Conservation (phyloP, 805 yeast genomes). For the Sporopachydermia lactativora region DNA sequence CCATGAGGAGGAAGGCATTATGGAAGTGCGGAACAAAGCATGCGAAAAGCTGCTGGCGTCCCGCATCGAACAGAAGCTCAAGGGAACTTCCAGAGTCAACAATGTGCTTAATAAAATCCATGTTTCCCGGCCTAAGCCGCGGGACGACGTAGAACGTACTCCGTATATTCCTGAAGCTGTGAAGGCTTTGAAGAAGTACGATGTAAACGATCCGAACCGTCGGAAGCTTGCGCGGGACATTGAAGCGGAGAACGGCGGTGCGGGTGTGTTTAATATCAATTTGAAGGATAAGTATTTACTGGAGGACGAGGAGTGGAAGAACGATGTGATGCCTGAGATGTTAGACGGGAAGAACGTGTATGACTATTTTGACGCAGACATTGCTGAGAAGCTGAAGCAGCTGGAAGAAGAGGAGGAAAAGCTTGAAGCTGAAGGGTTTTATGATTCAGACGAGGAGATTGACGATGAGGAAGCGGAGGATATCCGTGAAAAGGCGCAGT, state of each 20-base stretch:
- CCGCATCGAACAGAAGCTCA: conserved; percentile 91
- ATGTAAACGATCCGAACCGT: conserved; percentile 68
- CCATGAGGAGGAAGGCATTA: conserved; percentile 84
- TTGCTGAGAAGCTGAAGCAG: conserved; percentile 83
- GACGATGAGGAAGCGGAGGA: conserved; percentile 54
- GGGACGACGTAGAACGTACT: conserved; percentile 69
- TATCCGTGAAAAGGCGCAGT: conserved; percentile 72
- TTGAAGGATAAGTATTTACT: conserved; percentile 82
- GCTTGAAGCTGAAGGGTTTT: conserved; percentile 88
- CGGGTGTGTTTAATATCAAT: conserved; percentile 93
- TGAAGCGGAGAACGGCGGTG: conserved; percentile 95
- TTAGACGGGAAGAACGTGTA: conserved; percentile 93
- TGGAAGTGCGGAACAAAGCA: conserved; percentile 92
- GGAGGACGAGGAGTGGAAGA: conserved; percentile 96
- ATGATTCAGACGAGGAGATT: conserved; percentile 67
- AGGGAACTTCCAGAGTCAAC: conserved; percentile 79
- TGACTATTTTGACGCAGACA: conserved; percentile 95
- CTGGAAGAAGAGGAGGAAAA: conserved; percentile 95
- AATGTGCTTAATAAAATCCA: conserved; percentile 91
- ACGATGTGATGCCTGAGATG: conserved; percentile 93
- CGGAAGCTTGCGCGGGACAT: conserved; percentile 73
- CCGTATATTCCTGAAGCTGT: conserved; percentile 76
- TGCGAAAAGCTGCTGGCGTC: conserved; percentile 94
- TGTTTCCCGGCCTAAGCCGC: conserved; percentile 76
- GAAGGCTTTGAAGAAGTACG: conserved; percentile 47